These are phyloP conservation scores for Leccinum laetum DNA, from an alignment of 1,284 basidiomycete genomes.

Conservation along the genomic window DNA sequence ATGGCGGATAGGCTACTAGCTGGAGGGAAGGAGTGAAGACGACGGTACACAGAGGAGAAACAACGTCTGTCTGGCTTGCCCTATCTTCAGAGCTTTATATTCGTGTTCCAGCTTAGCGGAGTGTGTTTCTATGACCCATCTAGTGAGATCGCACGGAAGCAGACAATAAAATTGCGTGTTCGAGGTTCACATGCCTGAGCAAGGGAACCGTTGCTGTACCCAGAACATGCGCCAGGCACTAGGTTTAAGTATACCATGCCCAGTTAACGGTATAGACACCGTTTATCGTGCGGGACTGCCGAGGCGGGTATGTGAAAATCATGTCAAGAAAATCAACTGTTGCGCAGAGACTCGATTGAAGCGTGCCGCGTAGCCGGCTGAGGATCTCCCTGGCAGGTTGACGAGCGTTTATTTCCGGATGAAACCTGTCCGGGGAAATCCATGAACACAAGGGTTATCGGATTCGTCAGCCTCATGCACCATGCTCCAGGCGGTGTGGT, in stretches of 20 bases:
- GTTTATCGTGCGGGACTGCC: conserved; percentile 9
- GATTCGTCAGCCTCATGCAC: background rate
- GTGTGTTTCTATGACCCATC: background rate
- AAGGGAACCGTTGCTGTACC: conserved; percentile 4
- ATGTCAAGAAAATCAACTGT: conserved; percentile 6
- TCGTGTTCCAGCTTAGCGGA: background rate
- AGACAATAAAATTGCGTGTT: background rate
- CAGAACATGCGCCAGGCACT: conserved; percentile 14
- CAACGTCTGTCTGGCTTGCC: background rate
- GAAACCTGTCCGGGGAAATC: background rate
- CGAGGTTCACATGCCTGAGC: conserved; percentile 10
- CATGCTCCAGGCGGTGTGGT: background rate
- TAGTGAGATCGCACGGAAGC: background rate
- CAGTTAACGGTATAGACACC: conserved; percentile 16
- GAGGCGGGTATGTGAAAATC: conserved; percentile 1
- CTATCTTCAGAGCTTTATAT: conserved; percentile 20
- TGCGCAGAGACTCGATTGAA: background rate
- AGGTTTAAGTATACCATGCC: conserved; percentile 8
- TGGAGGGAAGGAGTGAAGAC: background rate
- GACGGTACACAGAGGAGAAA: conserved; percentile 2
- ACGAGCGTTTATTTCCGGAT: background rate
- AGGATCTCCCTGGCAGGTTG: background rate
- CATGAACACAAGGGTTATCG: background rate
- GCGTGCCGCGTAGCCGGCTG: background rate
- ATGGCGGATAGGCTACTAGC: conserved; percentile 8